Evolutionary conservation across 2,329 filamentous ascomycete species (phyloP), one percentile per base, ranked within the genome.

Genomic region (Scedosporium aurantiacum): DNA sequence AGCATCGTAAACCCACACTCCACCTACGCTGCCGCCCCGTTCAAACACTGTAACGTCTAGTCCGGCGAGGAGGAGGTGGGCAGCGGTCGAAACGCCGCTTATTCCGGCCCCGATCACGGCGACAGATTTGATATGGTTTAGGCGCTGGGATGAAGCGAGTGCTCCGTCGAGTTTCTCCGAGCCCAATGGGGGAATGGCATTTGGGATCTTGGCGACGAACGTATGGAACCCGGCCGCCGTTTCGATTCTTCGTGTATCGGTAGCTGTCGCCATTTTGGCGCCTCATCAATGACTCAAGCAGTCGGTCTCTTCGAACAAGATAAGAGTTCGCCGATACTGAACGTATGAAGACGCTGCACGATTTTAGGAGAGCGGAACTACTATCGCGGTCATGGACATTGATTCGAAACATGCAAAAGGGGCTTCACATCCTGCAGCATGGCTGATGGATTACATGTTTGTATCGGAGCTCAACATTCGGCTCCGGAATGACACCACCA

Each of bases 81-180:
- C 74, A 0, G 74, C 73, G 0, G 74, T 65, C 6, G 66, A 70
- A 2, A 76, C 73, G 1, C 75, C 75, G 55, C 73, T 75, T 23
- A 76, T 72, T 1, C 75, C 75, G 4, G 74, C 72, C 3, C 75
- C 75, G 43, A 77, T 67, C 1, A 77, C 72, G 0, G 73, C 75
- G 0, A 76, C 74, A 40, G 55, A 4, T 54, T 62, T 64, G 28
- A 60, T 64, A 0, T 55, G 57, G 16, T 37, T n/a, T 2, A 58
- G 57, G 25, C 16, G 23, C 4, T n/a, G n/a, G 4, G 57, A 25
- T 3, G 57, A 23, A 32, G 57, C 18, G 5, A 18, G 5, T 32
- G 2, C 40, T 18, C 21, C 37, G 16, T 23, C 18, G 37, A 45
- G 32, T 14, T 27, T 21, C 32, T 16, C 32, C 14, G 57, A 2